phyloP scores from a whole-genome alignment of 2,329 filamentous ascomycete species.

The Cercospora brassicicola region DNA sequence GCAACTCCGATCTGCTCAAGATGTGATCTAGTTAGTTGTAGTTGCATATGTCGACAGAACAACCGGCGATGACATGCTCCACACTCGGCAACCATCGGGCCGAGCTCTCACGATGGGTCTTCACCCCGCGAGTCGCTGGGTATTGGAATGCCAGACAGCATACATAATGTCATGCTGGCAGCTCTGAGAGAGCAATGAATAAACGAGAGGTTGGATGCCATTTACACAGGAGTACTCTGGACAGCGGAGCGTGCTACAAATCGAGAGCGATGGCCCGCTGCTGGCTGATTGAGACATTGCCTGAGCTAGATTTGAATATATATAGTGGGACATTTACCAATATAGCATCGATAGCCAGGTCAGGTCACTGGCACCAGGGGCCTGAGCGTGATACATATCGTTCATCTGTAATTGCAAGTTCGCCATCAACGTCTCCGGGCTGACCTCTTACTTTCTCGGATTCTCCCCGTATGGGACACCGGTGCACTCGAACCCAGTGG shows the following conservation, averaged over 20 bases:
- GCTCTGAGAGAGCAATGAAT: neutral
- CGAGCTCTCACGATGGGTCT: neutral
- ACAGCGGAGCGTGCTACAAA: neutral
- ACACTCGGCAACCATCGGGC: neutral
- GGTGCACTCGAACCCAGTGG: constrained; percentile 31
- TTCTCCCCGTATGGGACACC: constrained; percentile 26
- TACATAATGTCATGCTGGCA: neutral
- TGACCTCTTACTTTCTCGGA: neutral
- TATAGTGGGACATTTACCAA: neutral
- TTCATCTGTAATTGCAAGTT: neutral
- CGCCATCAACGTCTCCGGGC: too few relatives aligned
- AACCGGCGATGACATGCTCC: neutral
- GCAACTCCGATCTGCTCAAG: neutral
- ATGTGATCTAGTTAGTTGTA: neutral
- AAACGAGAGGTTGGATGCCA: too few relatives aligned
- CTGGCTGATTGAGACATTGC: neutral
- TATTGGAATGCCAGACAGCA: neutral
- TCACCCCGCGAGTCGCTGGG: neutral
- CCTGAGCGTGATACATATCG: neutral
- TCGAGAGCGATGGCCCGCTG: neutral
- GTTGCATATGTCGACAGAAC: neutral
- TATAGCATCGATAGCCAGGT: neutral
- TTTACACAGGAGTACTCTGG: neutral
- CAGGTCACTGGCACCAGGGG: neutral
- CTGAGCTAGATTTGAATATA: neutral